phyloP scores from a whole-genome alignment of 2,329 filamentous ascomycete species.

The Xylaria sp. region DNA sequence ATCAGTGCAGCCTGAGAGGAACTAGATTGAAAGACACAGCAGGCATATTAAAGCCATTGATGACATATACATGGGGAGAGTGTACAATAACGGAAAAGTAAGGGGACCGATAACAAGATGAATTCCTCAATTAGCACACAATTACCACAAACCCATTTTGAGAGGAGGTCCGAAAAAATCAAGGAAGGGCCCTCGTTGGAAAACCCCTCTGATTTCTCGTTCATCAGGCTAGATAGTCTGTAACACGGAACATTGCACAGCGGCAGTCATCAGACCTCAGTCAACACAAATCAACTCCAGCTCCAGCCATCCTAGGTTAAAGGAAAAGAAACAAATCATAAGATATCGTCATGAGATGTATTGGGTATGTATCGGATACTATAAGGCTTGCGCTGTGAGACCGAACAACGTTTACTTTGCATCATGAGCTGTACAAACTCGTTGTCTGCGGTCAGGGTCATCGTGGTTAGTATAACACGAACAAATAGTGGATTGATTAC shows the following conservation, averaged over 20 bases:
- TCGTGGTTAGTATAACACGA: constrained; percentile 34
- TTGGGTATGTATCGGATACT: constrained; percentile 37
- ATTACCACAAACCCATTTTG: constrained; percentile 13
- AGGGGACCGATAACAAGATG: neutral
- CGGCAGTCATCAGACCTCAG: constrained; percentile 16
- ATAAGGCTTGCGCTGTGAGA: constrained; percentile 29
- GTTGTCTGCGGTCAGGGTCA: constrained; percentile 74
- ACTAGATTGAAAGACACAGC: neutral
- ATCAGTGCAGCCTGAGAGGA: neutral
- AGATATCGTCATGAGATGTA: constrained; percentile 35
- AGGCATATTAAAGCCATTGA: neutral
- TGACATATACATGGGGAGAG: neutral
- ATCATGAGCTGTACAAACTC: constrained; percentile 95
- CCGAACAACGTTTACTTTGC: constrained; percentile 73
- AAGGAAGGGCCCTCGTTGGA: neutral
- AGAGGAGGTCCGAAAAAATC: constrained; percentile 7
- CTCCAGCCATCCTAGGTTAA: constrained; percentile 14
- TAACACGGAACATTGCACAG: constrained; percentile 4
- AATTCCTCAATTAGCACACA: constrained; percentile 13
- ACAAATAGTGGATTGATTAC: neutral
- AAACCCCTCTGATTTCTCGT: neutral
- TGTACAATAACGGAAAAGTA: neutral
- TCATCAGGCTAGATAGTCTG: neutral
- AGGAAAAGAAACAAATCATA: constrained; percentile 31
- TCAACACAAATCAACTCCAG: constrained; percentile 18